Evolutionary conservation across 1,284 basidiomycete genomes (phyloP).

Genomic region (Calocybe gambosa): DNA sequence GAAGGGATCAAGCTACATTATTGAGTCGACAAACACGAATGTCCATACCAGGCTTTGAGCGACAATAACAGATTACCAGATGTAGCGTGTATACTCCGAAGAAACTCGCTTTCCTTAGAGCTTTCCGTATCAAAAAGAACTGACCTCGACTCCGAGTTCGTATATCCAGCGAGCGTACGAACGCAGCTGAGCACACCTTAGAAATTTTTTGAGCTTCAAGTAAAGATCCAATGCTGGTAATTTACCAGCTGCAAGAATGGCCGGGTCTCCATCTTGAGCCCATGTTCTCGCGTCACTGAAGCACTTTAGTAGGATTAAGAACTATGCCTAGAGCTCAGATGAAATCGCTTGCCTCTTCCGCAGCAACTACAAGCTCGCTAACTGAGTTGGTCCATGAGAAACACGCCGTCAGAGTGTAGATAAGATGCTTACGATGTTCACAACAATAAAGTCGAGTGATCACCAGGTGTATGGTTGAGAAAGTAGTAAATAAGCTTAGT

Average conservation of each 20-base stretch:
- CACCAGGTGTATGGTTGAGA: constrained; percentile 49
- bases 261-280: constrained; percentile 48
- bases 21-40: not conserved
- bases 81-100: constrained; percentile 33
- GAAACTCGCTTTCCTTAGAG: constrained; percentile 53
- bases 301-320: constrained; percentile 30
- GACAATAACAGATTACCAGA: constrained; percentile 46
- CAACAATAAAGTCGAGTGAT: constrained; percentile 53
- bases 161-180: constrained; percentile 57
- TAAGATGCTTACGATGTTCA: constrained; percentile 46
- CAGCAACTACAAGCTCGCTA: constrained; percentile 47
- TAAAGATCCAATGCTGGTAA: not conserved
- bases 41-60: constrained; percentile 47
- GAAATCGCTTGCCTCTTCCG: constrained; percentile 48
- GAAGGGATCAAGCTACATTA: constrained; percentile 5
- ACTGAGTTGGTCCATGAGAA: constrained; percentile 32
- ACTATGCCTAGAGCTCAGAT: not conserved
- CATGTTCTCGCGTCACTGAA: constrained; percentile 49
- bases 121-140: constrained; percentile 55
- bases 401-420: not conserved
- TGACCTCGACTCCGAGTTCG: constrained; percentile 37
- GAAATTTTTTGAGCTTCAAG: constrained; percentile 3
- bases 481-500: constrained; percentile 51
- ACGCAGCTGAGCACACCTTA: constrained; percentile 54
- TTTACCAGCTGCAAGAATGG: constrained; percentile 49